Evolutionary conservation across 2,329 filamentous ascomycete genomes (phyloP).

Genomic region (Lecanicillium sp.): DNA sequence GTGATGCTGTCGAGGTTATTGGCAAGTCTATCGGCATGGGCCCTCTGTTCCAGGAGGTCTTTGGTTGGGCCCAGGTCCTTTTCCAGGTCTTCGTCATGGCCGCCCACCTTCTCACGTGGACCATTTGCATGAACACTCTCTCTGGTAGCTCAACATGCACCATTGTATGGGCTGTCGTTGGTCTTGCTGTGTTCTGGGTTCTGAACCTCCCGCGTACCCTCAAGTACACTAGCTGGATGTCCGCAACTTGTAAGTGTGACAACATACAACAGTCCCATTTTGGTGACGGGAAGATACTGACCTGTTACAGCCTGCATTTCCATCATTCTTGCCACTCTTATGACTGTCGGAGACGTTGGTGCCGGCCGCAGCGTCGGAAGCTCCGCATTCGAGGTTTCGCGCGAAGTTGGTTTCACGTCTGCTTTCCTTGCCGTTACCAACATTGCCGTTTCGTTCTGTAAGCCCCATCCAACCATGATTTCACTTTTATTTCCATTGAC

Average conservation of each 20-base stretch:
- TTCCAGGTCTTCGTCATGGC: conserved; percentile 62
- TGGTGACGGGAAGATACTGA: background rate
- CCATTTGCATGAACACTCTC: conserved; percentile 57
- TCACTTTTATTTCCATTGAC: background rate
- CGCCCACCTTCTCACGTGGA: conserved; percentile 60
- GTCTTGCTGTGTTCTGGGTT: conserved; percentile 47
- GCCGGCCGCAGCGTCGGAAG: conserved; percentile 30
- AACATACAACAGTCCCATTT: background rate
- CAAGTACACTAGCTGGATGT: conserved; percentile 53
- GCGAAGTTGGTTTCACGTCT: conserved; percentile 36
- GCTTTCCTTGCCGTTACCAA: conserved; percentile 52
- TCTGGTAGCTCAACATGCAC: conserved; percentile 53
- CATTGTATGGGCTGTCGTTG: conserved; percentile 54
- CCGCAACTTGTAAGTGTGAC: conserved; percentile 37
- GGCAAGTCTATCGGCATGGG: conserved; percentile 37
- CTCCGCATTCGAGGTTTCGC: conserved; percentile 22
- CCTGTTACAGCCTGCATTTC: conserved; percentile 41
- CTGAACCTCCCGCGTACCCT: conserved; percentile 55
- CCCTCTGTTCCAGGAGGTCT: conserved; percentile 45
- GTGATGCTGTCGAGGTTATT: conserved; percentile 55
- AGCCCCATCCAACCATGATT: conserved; percentile 1
- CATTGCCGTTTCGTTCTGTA: conserved; percentile 57
- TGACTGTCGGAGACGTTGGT: conserved; percentile 56
- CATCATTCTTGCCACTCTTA: conserved; percentile 52
- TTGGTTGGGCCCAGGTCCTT: conserved; percentile 49